phyloP scores from a whole-genome alignment of 148 eudicot species.

The Cornus suecica region DNA sequence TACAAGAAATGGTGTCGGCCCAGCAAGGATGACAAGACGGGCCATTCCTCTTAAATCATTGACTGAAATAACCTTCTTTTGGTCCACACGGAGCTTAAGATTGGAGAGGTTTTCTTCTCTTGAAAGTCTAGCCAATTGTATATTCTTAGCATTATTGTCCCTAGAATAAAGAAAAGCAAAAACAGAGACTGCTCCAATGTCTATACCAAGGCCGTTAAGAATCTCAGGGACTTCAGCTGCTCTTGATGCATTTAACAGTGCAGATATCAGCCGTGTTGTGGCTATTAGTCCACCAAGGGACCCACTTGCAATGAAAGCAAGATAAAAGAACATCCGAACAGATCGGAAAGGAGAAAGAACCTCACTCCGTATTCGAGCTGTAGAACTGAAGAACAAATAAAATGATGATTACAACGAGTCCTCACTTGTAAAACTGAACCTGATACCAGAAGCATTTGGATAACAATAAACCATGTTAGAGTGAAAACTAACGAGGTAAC shows the following conservation, averaged over 20 bases:
- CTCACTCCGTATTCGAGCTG: slow-evolving; percentile 91
- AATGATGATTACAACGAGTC: slow-evolving; percentile 32
- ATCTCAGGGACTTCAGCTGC: slow-evolving; percentile 65
- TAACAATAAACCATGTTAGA: slow-evolving; percentile 17
- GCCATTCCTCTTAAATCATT: slow-evolving; percentile 79
- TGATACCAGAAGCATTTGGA: slow-evolving; percentile 16
- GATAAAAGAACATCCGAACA: slow-evolving; percentile 92
- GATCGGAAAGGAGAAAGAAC: slow-evolving; percentile 95
- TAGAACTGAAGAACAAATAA: slow-evolving; percentile 65
- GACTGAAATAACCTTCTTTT: slow-evolving; percentile 60
- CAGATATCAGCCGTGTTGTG: slow-evolving; percentile 53
- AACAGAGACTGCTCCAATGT: slow-evolving; percentile 70
- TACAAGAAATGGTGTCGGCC: slow-evolving; percentile 66
- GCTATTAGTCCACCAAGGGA: slow-evolving; percentile 83
- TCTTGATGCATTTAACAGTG: slow-evolving; percentile 67
- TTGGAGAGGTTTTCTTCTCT: slow-evolving; percentile 87
- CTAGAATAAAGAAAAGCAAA: slow-evolving; percentile 78
- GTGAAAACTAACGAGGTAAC: neutral
- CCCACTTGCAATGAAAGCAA: slow-evolving; percentile 89
- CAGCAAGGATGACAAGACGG: slow-evolving; percentile 80
- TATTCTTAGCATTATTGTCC: slow-evolving; percentile 77
- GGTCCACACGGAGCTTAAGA: slow-evolving; percentile 75
- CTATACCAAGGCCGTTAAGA: slow-evolving; percentile 72
- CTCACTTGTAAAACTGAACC: slow-evolving; percentile 30
- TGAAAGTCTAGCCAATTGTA: slow-evolving; percentile 71